Conservation (phyloP, 139 green algal genomes). For the Chlamydomonas sp. region DNA sequence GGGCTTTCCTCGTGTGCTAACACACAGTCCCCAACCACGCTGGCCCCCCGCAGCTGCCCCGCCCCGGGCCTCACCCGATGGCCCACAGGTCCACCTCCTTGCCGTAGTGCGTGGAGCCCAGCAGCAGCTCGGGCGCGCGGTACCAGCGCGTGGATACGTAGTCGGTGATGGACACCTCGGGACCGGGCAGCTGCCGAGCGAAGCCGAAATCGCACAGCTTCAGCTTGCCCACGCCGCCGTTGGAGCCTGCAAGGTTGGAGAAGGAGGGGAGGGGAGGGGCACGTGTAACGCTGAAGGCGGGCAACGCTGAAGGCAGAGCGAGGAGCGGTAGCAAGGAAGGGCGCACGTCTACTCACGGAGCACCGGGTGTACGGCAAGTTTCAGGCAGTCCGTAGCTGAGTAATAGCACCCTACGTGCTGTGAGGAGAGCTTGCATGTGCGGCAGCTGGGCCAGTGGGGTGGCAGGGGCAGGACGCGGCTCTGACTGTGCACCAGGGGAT, state of each 20-base stretch:
- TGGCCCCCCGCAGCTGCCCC: background rate
- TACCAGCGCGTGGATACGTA: slow-evolving; percentile 98
- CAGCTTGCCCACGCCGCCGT: slow-evolving; percentile 65
- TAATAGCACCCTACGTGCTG: too few species aligned
- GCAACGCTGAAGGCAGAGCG: background rate
- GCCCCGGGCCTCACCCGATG: slow-evolving; percentile 68
- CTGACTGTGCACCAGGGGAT: too few species aligned
- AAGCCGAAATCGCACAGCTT: slow-evolving; percentile 98
- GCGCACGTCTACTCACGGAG: too few species aligned
- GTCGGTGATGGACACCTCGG: slow-evolving; percentile 77
- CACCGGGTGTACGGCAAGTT: too few species aligned
- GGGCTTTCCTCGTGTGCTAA: slow-evolving; percentile 6
- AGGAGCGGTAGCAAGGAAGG: too few species aligned
- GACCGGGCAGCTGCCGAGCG: slow-evolving; percentile 70
- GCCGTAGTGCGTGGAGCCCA: slow-evolving; percentile 83
- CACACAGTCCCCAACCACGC: background rate
- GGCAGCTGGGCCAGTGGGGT: too few species aligned
- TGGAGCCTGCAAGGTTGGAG: background rate
- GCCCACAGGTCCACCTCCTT: slow-evolving; percentile 91
- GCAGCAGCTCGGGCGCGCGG: slow-evolving; percentile 90
- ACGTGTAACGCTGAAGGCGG: background rate
- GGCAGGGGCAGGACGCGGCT: too few species aligned
- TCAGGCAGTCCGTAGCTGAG: too few species aligned
- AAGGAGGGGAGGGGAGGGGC: background rate
- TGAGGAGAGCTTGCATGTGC: too few species aligned